Conservation (phyloP, 2,329 filamentous ascomycete species). For the Gliomastix tumulicola region DNA sequence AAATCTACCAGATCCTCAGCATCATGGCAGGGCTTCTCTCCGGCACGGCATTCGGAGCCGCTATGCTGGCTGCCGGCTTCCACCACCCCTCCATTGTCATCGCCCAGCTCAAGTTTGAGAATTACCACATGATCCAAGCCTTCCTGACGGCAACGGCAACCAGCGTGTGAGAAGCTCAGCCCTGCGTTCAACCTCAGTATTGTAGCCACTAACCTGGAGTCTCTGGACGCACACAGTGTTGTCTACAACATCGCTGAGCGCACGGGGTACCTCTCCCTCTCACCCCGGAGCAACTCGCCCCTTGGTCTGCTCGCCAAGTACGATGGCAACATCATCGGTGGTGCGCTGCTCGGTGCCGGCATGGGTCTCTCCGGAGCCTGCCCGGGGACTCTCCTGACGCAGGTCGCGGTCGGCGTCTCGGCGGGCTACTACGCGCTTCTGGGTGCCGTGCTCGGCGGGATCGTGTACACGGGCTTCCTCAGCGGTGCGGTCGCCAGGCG, state of each 20-base stretch:
- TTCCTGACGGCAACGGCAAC: slow-evolving; percentile 57
- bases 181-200: neutral
- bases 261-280: slow-evolving; percentile 2
- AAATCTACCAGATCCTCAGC: too few species aligned
- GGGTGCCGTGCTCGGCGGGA: slow-evolving; percentile 49
- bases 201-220: slow-evolving; percentile 37
- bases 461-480: slow-evolving; percentile 34
- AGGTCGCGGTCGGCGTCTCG: slow-evolving; percentile 45
- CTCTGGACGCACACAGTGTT: slow-evolving; percentile 1
- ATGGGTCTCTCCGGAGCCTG: slow-evolving; percentile 61
- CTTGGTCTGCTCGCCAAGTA: slow-evolving; percentile 42
- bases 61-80: slow-evolving; percentile 53
- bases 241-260: slow-evolving; percentile 3
- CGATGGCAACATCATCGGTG: slow-evolving; percentile 61
- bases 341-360: slow-evolving; percentile 53
- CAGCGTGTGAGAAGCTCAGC: slow-evolving; percentile 51
- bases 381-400: slow-evolving; percentile 57
- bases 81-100: slow-evolving; percentile 53
- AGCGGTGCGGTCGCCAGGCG: slow-evolving; percentile 4
- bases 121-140: slow-evolving; percentile 60
- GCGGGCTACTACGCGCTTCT: slow-evolving; percentile 44
- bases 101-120: slow-evolving; percentile 50
- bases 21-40: slow-evolving; percentile 29
- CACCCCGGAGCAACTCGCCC: slow-evolving; percentile 4
- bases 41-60: slow-evolving; percentile 55